A percentile compares a stretch with the other conserved stretches of the same genome.
phyloP scores from a whole-genome alignment of 2,329 filamentous ascomycete genomes.

The Sporothrix variecibatus region DNA sequence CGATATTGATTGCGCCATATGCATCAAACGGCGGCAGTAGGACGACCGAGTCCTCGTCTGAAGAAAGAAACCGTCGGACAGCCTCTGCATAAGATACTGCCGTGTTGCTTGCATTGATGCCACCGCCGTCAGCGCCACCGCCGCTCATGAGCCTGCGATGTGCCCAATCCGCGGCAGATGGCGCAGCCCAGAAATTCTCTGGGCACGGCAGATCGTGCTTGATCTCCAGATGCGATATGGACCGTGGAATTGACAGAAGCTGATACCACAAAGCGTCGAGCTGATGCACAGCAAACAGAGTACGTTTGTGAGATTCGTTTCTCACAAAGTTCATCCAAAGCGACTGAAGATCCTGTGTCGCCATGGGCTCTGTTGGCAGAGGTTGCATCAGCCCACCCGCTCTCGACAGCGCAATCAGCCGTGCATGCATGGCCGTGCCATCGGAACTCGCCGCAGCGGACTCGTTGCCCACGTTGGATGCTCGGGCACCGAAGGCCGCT shows the following conservation, averaged over 20 bases:
- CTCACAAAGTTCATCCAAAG: constrained; percentile 44
- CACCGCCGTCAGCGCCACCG: constrained; percentile 8
- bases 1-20: constrained; percentile 46
- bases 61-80: constrained; percentile 42
- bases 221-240: constrained; percentile 45
- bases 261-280: constrained; percentile 49
- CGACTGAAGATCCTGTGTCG: constrained; percentile 40
- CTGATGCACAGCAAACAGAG: constrained; percentile 46
- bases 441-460: constrained; percentile 28
- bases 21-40: constrained; percentile 41
- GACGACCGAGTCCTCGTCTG: constrained; percentile 33
- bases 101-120: background rate
- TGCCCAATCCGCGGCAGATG: constrained; percentile 41
- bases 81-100: constrained; percentile 41
- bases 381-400: constrained; percentile 42
- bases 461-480: background rate
- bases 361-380: constrained; percentile 30
- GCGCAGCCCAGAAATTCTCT: constrained; percentile 42
- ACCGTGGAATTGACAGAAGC: constrained; percentile 42
- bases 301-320: constrained; percentile 45
- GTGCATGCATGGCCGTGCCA: constrained; percentile 44
- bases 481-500: background rate
- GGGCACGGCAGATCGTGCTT: constrained; percentile 48
- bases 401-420: constrained; percentile 44
- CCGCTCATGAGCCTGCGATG: constrained; percentile 36